A percentile compares a stretch with the other conserved stretches of the same genome.
Evolutionary conservation across 164 flowering plant genomes (phyloP).

Genomic region (Vitis rupestris): DNA sequence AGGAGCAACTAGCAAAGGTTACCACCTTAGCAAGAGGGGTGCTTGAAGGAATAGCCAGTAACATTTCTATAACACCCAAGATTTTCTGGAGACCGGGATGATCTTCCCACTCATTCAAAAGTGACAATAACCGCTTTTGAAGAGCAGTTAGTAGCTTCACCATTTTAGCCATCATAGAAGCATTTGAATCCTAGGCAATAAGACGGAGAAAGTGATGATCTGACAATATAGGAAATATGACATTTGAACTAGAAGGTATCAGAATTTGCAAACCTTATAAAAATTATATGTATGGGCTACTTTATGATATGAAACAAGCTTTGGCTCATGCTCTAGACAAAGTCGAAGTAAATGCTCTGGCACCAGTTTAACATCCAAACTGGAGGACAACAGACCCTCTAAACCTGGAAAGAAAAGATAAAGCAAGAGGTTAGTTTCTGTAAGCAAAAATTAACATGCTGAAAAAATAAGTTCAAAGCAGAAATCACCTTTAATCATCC

Average conservation of each 20-base stretch:
- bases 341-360: slow-evolving; percentile 75
- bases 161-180: slow-evolving; percentile 60
- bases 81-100: slow-evolving; percentile 72
- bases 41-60: slow-evolving; percentile 58
- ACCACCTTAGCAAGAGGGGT: slow-evolving; percentile 89
- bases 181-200: slow-evolving; percentile 66
- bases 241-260: background rate
- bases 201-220: background rate
- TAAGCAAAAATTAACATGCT: background rate
- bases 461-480: background rate
- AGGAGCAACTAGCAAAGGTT: slow-evolving; percentile 6
- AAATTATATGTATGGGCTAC: slow-evolving; percentile 44
- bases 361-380: slow-evolving; percentile 58
- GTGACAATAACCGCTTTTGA: slow-evolving; percentile 30
- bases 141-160: slow-evolving; percentile 53
- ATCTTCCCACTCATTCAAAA: slow-evolving; percentile 70
- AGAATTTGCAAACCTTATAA: slow-evolving; percentile 60
- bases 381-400: slow-evolving; percentile 37
- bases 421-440: background rate
- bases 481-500: slow-evolving; percentile 49
- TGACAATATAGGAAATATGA: background rate
- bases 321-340: slow-evolving; percentile 58
- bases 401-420: slow-evolving; percentile 42
- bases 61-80: slow-evolving; percentile 55
- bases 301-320: slow-evolving; percentile 26